These are phyloP conservation scores for Colletotrichum lupini DNA, from an alignment of 2,329 filamentous ascomycete species.

Conservation along the genomic window DNA sequence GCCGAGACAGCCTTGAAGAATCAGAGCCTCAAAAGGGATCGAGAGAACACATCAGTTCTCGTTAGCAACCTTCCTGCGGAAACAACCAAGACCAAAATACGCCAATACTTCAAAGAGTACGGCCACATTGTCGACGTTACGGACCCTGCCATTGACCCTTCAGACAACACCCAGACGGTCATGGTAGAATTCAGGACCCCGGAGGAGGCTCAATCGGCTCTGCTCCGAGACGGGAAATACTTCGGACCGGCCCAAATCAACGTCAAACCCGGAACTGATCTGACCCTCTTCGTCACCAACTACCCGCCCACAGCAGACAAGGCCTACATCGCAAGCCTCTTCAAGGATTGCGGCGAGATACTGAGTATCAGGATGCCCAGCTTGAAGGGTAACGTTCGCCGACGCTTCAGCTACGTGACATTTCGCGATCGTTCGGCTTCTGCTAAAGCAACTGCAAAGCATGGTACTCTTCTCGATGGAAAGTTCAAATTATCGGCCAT, in stretches of 20 bases:
- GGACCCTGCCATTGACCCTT: slow-evolving; percentile 64
- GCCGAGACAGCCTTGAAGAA: slow-evolving; percentile 48
- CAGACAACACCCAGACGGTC: slow-evolving; percentile 67
- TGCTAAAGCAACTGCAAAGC: slow-evolving; percentile 75
- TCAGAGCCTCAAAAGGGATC: slow-evolving; percentile 75
- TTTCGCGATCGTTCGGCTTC: slow-evolving; percentile 79
- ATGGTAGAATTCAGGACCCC: slow-evolving; percentile 86
- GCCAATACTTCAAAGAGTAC: slow-evolving; percentile 92
- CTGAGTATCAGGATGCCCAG: slow-evolving; percentile 90
- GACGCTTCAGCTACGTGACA: slow-evolving; percentile 96
- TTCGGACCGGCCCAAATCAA: slow-evolving; percentile 79
- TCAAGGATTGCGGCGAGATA: slow-evolving; percentile 82
- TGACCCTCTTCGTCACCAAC: slow-evolving; percentile 91
- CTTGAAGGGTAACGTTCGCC: slow-evolving; percentile 86
- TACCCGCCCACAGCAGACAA: slow-evolving; percentile 85
- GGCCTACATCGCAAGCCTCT: slow-evolving; percentile 73
- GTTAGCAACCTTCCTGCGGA: slow-evolving; percentile 80
- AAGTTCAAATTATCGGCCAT: slow-evolving; percentile 78
- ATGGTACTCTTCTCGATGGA: slow-evolving; percentile 76
- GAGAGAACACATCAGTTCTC: slow-evolving; percentile 89
- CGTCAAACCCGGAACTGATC: slow-evolving; percentile 79
- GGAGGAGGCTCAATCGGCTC: slow-evolving; percentile 84
- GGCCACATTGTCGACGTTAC: slow-evolving; percentile 85
- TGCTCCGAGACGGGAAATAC: slow-evolving; percentile 83
- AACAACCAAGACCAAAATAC: slow-evolving; percentile 77